Evolutionary conservation across 2,329 filamentous ascomycete species (phyloP), one percentile per base, ranked within the genome.

Genomic region (Lasiodiplodia sp.): DNA sequence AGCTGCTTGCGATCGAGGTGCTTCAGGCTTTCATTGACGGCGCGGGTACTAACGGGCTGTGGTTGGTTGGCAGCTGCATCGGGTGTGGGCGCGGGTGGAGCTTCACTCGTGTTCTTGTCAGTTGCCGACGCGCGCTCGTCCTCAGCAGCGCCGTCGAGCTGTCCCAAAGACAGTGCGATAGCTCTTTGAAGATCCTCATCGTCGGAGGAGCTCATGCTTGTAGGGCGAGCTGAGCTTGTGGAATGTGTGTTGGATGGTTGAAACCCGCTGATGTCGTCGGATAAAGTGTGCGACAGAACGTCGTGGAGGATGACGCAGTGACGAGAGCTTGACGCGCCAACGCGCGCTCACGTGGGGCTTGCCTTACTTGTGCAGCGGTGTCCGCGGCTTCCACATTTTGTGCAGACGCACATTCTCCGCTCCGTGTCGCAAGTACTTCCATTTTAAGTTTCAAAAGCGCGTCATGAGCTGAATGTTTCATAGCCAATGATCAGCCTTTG

Each of bases 1-100:
- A 97, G 96, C 65, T 88, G 87, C 79, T 90, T 93, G 44, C 94
- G 87, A 80, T 97, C 87, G 1, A 97, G 79, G 8, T 25, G 12
- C 47, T 38, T 52, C 60, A 64, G 12, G 3, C 86, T 86, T 0
- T 56, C 63, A 18, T 66, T 66, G 63, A 66, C 12, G 25, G 51
- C 4, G 11, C 63, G 63, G 25, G 21, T 66, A 18, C 21, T 55
- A 16, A 14, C 51, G 11, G 14, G 66, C 56, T 68, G 56, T 63
- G 14, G 18, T 11, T 14, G 12, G 66, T 68, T 62, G 47, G 66
- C 28, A 68, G 34, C 16, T 62, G 49, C 34, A 18, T 56, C 56
- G n/a, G 38, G 1, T 21, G 47, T 21, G 16, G 56, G 21, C 11
- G 18, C 18, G 21, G 18, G 37, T 56, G 49, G 57, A 34, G 56